phyloP scores from a whole-genome alignment of 169 alveolate genomes.

The Eimeria sp. region DNA sequence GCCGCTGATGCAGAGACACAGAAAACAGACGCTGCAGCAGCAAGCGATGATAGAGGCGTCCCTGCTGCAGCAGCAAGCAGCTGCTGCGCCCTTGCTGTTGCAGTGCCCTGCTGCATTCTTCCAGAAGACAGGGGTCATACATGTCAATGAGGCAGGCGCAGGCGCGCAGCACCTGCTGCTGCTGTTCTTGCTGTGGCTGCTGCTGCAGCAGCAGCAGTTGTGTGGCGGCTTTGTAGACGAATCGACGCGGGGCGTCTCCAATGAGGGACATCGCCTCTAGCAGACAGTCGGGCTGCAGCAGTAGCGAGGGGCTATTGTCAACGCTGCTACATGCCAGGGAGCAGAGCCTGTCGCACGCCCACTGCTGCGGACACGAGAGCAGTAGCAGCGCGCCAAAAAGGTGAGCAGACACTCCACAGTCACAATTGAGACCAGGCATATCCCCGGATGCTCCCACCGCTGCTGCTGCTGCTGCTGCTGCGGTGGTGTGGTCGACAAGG shows the following conservation, averaged over 20 bases:
- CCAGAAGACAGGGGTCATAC: conserved; percentile 54
- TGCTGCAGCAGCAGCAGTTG: conserved; percentile 55
- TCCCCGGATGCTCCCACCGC: neutral
- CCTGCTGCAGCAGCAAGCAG: conserved; percentile 56
- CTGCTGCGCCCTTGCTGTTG: conserved; percentile 28
- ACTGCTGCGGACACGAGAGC: conserved; percentile 67
- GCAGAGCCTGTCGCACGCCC: conserved; percentile 30
- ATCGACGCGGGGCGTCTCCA: conserved; percentile 39
- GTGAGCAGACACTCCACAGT: conserved; percentile 12
- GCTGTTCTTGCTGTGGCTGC: conserved; percentile 37
- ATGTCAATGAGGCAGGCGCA: conserved; percentile 62
- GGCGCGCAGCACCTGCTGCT: conserved; percentile 56
- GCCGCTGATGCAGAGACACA: conserved; percentile 69
- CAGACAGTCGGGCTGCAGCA: conserved; percentile 71
- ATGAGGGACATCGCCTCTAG: conserved; percentile 59
- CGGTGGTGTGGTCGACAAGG: conserved; percentile 49
- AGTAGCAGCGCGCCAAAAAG: conserved; percentile 59
- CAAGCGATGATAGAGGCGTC: conserved; percentile 17
- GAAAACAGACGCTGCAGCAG: conserved; percentile 73
- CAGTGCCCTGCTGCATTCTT: conserved; percentile 35
- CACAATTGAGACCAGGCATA: neutral
- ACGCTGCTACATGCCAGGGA: conserved; percentile 38
- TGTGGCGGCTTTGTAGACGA: conserved; percentile 51
- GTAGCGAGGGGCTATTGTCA: neutral
- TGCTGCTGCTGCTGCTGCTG: conserved; percentile 53